phyloP scores from a whole-genome alignment of 495 filamentous ascomycete species.

The Trichoderma gamsii region DNA sequence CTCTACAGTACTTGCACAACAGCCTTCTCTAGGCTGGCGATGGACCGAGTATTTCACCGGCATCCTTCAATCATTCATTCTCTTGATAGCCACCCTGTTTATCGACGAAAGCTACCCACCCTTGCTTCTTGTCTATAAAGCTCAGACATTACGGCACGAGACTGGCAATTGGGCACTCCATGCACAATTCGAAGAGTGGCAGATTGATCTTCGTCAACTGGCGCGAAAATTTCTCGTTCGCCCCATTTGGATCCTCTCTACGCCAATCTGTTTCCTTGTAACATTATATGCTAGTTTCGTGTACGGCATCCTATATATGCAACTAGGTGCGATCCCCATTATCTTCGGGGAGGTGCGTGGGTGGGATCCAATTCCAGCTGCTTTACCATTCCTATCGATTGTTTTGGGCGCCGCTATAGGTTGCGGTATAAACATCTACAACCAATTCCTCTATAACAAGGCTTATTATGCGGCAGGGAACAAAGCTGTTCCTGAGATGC shows the following conservation, averaged over 20 bases:
- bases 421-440: constrained; percentile 34
- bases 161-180: constrained; percentile 64
- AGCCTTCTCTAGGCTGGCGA: constrained; percentile 38
- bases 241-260: constrained; percentile 53
- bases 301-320: constrained; percentile 53
- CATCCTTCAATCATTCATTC: constrained; percentile 46
- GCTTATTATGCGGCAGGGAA: constrained; percentile 33
- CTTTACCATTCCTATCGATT: constrained; percentile 48
- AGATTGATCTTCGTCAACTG: constrained; percentile 53
- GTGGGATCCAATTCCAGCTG: constrained; percentile 45
- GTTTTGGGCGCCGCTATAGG: constrained; percentile 40
- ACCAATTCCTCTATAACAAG: constrained; percentile 39
- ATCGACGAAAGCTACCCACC: constrained; percentile 61
- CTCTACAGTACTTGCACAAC: constrained; percentile 27
- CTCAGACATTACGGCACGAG: constrained; percentile 53
- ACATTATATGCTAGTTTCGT: constrained; percentile 40
- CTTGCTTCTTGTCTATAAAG: constrained; percentile 56
- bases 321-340: constrained; percentile 50
- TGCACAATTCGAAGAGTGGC: constrained; percentile 63
- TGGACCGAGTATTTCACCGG: constrained; percentile 44
- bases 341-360: constrained; percentile 49
- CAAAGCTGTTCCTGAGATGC: constrained; percentile 39
- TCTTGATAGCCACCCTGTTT: constrained; percentile 51
- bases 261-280: constrained; percentile 55
- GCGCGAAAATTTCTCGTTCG: constrained; percentile 58